Percentiles rank a stretch among this genome's conserved stretches.
Evolutionary conservation across 73 alveolate genomes (phyloP).

Genomic region (Paramecium primaurelia): DNA sequence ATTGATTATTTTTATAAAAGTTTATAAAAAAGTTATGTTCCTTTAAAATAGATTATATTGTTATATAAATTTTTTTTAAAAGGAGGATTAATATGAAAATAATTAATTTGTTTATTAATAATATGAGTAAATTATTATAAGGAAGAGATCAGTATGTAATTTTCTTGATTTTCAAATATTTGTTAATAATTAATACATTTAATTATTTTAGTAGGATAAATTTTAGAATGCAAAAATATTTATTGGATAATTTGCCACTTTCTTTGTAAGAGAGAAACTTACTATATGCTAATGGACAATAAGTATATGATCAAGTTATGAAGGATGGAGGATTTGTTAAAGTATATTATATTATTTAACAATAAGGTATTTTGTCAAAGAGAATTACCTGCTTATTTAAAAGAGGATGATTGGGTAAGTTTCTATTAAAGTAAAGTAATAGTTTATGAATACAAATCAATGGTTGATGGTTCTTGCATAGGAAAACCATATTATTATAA

Average conservation of each 20-base stretch:
- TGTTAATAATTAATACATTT: background rate
- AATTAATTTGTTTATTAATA: background rate
- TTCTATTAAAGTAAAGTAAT: background rate
- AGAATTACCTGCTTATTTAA: background rate
- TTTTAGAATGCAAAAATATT: slow-evolving; percentile 1
- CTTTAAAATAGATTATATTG: no score
- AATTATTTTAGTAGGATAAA: background rate
- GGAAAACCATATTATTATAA: background rate
- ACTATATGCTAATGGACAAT: background rate
- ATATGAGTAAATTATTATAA: background rate
- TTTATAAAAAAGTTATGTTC: no score
- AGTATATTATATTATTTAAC: background rate
- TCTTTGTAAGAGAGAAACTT: background rate
- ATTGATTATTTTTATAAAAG: no score
- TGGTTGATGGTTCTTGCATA: slow-evolving; percentile 22
- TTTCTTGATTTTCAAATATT: background rate
- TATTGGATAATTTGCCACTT: background rate
- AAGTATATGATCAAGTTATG: background rate
- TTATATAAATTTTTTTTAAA: no score
- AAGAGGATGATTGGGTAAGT: background rate
- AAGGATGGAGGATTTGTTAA: slow-evolving; percentile 7
- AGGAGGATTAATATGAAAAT: no score
- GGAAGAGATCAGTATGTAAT: background rate
- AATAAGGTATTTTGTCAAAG: background rate
- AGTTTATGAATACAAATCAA: background rate